Conservation (phyloP, 1,139 yeast genomes). For the Trichomonascaceae sp. region DNA sequence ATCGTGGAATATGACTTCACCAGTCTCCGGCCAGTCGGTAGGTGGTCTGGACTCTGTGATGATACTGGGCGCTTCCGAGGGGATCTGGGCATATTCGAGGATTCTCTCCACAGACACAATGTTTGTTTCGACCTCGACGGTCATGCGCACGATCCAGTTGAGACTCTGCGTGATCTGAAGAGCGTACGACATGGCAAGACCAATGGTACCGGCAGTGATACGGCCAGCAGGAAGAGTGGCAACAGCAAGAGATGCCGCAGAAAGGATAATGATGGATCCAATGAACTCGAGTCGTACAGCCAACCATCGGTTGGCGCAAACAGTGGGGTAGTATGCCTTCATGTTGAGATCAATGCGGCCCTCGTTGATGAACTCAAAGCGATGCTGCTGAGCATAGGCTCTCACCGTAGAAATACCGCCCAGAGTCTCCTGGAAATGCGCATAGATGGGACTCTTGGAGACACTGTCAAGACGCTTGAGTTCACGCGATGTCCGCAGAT, state of each 20-base stretch:
- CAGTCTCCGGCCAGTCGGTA: constrained; percentile 63
- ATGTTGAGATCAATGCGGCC: constrained; percentile 71
- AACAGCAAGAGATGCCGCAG: constrained; percentile 74
- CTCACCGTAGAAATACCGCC: constrained; percentile 84
- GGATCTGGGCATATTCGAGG: constrained; percentile 64
- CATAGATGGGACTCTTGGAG: constrained; percentile 86
- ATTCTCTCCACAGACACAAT: constrained; percentile 95
- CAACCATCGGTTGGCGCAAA: constrained; percentile 91
- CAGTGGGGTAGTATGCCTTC: constrained; percentile 88
- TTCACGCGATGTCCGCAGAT: constrained; percentile 83
- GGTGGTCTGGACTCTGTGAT: constrained; percentile 61
- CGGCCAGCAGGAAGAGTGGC: constrained; percentile 51
- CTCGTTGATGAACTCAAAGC: constrained; percentile 67
- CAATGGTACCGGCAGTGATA: constrained; percentile 81
- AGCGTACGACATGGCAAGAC: constrained; percentile 86
- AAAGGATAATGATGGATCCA: constrained; percentile 76
- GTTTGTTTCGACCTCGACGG: constrained; percentile 93
- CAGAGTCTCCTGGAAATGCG: constrained; percentile 92
- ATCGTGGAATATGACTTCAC: constrained; percentile 56
- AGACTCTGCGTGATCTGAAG: constrained; percentile 83
- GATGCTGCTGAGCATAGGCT: constrained; percentile 64
- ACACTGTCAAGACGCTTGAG: constrained; percentile 88
- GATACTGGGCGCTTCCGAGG: constrained; percentile 71
- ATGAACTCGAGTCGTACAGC: constrained; percentile 86
- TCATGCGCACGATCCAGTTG: constrained; percentile 97